phyloP scores from a whole-genome alignment of 75 land plant genomes.

The Pinus tabuliformis region DNA sequence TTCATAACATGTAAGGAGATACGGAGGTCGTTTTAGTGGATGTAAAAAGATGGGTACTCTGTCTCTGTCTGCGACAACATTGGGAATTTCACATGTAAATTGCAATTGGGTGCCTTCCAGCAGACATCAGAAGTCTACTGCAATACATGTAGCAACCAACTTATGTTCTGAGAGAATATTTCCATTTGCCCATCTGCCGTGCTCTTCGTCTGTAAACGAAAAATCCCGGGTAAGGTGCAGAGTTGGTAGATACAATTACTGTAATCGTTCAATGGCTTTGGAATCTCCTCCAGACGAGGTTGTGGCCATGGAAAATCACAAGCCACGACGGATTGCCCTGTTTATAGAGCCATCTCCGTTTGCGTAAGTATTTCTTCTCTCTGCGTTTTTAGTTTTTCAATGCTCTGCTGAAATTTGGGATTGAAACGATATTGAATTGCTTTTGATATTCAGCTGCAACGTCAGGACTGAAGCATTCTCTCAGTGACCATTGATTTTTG shows the following conservation, averaged over 20 bases:
- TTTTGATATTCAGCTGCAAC: background rate
- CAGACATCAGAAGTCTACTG: background rate
- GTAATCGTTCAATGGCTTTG: background rate
- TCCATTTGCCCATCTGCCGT: background rate
- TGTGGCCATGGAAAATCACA: constrained; percentile 2
- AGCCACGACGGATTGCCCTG: constrained; percentile 79
- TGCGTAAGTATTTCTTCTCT: constrained; percentile 57
- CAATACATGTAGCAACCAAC: background rate
- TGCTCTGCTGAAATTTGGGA: background rate
- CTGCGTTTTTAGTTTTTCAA: too few relatives aligned
- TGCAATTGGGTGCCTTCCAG: too few relatives aligned
- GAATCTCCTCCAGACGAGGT: constrained; percentile 3
- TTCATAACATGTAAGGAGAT: too few relatives aligned
- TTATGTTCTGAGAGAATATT: background rate
- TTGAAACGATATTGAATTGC: background rate
- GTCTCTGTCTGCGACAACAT: too few relatives aligned
- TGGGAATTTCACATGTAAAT: too few relatives aligned
- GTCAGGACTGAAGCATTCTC: background rate
- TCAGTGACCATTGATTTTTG: background rate
- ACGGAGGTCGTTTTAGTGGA: too few relatives aligned
- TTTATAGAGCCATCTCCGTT: constrained; percentile 99
- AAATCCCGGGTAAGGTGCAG: too few relatives aligned
- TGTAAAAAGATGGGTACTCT: too few relatives aligned
- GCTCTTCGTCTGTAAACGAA: background rate
- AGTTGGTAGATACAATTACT: background rate